Percentiles rank a stretch among this genome's conserved stretches.
phyloP scores from a whole-genome alignment of 306 rosid species.

The Parietaria judaica region DNA sequence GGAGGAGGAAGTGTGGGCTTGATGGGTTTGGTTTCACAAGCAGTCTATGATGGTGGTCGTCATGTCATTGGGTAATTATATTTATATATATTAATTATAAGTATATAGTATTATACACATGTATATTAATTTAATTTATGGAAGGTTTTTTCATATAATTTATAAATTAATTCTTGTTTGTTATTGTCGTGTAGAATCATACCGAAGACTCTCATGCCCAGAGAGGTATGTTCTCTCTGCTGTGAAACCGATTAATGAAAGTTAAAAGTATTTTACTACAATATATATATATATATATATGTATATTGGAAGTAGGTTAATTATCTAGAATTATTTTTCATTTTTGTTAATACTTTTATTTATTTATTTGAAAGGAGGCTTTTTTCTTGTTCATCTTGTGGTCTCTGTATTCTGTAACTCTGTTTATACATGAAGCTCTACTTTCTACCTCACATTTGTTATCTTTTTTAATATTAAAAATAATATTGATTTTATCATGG shows the following conservation, averaged over 20 bases:
- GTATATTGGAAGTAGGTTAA: background rate
- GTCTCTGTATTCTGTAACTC: background rate
- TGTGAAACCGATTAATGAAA: slow-evolving; percentile 10
- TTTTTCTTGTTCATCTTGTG: slow-evolving; percentile 14
- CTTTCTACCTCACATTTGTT: slow-evolving; percentile 63
- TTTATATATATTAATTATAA: background rate
- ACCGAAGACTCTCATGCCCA: slow-evolving; percentile 95
- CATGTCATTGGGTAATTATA: slow-evolving; percentile 73
- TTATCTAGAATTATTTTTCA: slow-evolving; percentile 2
- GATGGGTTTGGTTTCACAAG: slow-evolving; percentile 94
- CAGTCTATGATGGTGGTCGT: slow-evolving; percentile 82
- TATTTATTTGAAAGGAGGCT: background rate
- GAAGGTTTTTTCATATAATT: background rate
- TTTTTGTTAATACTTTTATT: slow-evolving; percentile 3
- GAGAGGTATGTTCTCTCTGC: slow-evolving; percentile 64
- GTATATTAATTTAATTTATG: no score
- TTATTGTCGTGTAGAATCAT: slow-evolving; percentile 66
- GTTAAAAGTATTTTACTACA: slow-evolving; percentile 29
- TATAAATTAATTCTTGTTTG: slow-evolving; percentile 29
- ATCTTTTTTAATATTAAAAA: slow-evolving; percentile 19
- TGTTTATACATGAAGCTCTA: slow-evolving; percentile 27
- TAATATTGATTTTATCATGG: no score
- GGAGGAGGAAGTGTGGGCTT: slow-evolving; percentile 98
- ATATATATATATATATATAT: no score
- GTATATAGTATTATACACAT: no score